Base-by-base conservation (phyloP, 2,329 filamentous ascomycete species). In the Diaporthe helianthi region DNA sequence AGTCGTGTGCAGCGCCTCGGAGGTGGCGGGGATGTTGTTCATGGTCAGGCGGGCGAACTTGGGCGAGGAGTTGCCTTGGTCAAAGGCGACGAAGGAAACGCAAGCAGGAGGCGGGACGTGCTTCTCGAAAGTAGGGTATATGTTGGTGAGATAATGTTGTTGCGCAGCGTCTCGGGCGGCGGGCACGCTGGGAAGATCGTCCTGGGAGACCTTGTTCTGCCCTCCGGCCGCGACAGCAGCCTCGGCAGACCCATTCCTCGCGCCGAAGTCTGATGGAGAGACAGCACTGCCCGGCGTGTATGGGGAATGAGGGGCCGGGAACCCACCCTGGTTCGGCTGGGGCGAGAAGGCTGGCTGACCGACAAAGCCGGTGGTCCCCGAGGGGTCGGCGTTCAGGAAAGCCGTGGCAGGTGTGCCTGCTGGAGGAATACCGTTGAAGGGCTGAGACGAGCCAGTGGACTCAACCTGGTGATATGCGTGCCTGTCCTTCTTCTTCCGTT, bases 61-160 rank as follows among this genome's bases (percentile, higher is more conserved):
- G 41, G 96, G 96, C 17, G 96, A 98, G 6, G 96, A 91, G 79
- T 98, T 99, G 75, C 96, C 96, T 80, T 99, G 96, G 76, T 99
- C 96, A 75, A 90, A 93, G n/a, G 94, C 93, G 46, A 98, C 92
- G 76, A 96, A 98, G 2, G 96, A 94, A 26, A 96, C 87, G 6
- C 92, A 89, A 17, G 94, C 93, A 2, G 96, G 94, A 55, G 96
- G 96, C 13, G 96, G 94, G 2, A 97, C 86, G 77, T 97, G 94
- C 70, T 92, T 92, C 81, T 98, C 95, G 83, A 98, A 97, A 4
- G 96, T 99, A 22, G 95, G 94, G 79, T 98, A 98, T 64, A 97
- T 86, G 79, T 97, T 92, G 74, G 86, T 89, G 74, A 97, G 87
- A 78, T 95, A 99, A 82, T 94, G 92, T 73, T 92, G 90, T 73